phyloP scores from a whole-genome alignment of 345 rosid genomes.

The Citrus glauca region DNA sequence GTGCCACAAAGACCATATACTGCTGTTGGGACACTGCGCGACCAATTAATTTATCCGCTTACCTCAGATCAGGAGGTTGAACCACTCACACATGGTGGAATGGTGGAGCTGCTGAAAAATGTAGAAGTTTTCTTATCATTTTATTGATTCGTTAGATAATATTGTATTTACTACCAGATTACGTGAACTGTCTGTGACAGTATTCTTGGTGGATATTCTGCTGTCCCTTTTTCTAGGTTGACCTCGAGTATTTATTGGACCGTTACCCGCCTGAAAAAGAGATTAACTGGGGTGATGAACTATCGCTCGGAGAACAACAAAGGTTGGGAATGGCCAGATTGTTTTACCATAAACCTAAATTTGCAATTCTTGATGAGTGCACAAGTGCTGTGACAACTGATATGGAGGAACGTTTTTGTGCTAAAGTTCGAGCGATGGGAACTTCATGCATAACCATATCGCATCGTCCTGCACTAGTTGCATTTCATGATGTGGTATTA shows the following conservation, averaged over 20 bases:
- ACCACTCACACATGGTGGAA: constrained; percentile 64
- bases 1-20: constrained; percentile 99
- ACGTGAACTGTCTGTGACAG: constrained; percentile 10
- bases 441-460: constrained; percentile 99
- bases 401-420: constrained; percentile 98
- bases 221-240: constrained; percentile 56
- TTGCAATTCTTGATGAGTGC: constrained; percentile 99
- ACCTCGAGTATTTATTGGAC: constrained; percentile 84
- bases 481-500: constrained; percentile 92
- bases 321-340: constrained; percentile 98
- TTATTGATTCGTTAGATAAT: not conserved
- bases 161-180: constrained; percentile 9
- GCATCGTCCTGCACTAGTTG: constrained; percentile 97
- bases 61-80: constrained; percentile 67
- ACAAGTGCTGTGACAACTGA: constrained; percentile 99
- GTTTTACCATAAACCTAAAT: constrained; percentile 95
- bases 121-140: constrained; percentile 36
- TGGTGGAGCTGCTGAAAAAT: constrained; percentile 90
- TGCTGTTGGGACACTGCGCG: constrained; percentile 96
- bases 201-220: constrained; percentile 9
- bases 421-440: constrained; percentile 98
- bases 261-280: constrained; percentile 88
- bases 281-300: constrained; percentile 96
- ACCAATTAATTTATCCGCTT: constrained; percentile 97
- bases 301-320: constrained; percentile 98